Evolutionary conservation across 371 early-diverging fungal species (phyloP).

Genomic region (Actinomortierella ambigua): DNA sequence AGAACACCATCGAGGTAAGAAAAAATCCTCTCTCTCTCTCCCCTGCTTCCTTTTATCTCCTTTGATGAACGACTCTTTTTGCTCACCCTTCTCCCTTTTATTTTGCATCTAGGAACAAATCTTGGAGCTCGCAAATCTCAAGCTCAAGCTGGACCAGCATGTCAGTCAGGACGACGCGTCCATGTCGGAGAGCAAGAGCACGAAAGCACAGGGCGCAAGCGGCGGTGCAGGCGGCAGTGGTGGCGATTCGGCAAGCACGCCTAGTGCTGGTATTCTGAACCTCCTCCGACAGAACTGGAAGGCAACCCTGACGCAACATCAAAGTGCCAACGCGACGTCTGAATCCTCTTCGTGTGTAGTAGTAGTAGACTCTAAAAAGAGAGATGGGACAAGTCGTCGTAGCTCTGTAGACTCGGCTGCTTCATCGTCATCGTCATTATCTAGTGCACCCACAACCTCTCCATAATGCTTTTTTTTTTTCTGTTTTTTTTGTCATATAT

Average conservation of each 20-base stretch:
- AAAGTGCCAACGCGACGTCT: too few species aligned
- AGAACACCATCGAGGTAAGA: slow-evolving; percentile 69
- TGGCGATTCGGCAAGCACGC: slow-evolving; percentile 15
- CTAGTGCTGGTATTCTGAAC: slow-evolving; percentile 44
- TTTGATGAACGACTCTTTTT: too few species aligned
- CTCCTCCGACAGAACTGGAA: slow-evolving; percentile 35
- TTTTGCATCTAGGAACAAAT: slow-evolving; percentile 66
- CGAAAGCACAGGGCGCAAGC: neutral
- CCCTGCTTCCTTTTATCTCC: too few species aligned
- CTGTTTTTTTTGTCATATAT: too few species aligned
- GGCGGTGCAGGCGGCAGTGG: slow-evolving; percentile 16
- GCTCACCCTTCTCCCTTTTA: neutral
- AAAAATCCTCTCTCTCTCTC: too few species aligned
- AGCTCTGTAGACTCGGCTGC: too few species aligned
- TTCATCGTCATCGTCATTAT: too few species aligned
- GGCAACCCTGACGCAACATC: slow-evolving; percentile 6
- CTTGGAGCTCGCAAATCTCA: slow-evolving; percentile 65
- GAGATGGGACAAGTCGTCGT: too few species aligned
- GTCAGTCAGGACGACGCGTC: slow-evolving; percentile 46
- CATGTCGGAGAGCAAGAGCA: neutral
- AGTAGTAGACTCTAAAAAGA: too few species aligned
- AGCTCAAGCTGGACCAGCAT: slow-evolving; percentile 79
- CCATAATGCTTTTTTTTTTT: too few species aligned
- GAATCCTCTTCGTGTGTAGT: too few species aligned
- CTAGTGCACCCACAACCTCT: too few species aligned